Percentiles rank a stretch among this genome's conserved stretches.
phyloP scores from a whole-genome alignment of 306 rosid genomes.

The cucumber (Cucumis sativus) region DNA sequence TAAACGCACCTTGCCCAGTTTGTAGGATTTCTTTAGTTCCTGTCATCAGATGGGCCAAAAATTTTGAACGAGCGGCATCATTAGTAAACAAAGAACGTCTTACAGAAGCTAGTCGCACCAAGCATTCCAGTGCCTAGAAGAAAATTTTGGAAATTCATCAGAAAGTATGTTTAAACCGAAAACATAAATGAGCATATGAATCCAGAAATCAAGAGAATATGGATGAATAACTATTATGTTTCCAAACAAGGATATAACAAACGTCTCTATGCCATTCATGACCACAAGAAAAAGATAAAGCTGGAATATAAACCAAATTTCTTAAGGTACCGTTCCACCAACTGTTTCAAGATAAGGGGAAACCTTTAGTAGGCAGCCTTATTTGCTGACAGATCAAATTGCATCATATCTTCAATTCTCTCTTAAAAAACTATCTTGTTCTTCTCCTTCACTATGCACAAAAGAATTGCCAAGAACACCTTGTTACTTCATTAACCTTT shows the following conservation, averaged over 20 bases:
- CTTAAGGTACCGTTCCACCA: not conserved
- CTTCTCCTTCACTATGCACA: too few species aligned
- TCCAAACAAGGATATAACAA: not conserved
- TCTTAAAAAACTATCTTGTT: too few species aligned
- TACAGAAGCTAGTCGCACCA: conserved; percentile 97
- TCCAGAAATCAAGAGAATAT: not conserved
- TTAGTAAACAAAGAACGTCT: conserved; percentile 96
- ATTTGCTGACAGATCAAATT: not conserved
- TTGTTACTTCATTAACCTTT: too few species aligned
- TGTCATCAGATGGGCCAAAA: conserved; percentile 97
- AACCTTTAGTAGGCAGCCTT: not conserved
- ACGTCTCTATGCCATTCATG: not conserved
- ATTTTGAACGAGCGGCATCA: conserved; percentile 94
- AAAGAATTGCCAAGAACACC: too few species aligned
- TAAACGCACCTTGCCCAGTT: conserved; percentile 89
- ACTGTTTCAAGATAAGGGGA: not conserved
- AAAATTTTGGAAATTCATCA: conserved; percentile 29
- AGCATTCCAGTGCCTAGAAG: conserved; percentile 97
- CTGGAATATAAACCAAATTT: not conserved
- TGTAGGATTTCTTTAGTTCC: conserved; percentile 99
- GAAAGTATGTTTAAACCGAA: conserved; percentile 19
- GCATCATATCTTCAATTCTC: too few species aligned
- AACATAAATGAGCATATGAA: conserved; percentile 15
- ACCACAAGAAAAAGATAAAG: not conserved
- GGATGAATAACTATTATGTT: not conserved